Conservation (phyloP, 1,284 basidiomycete genomes). For the Tylopilus sp. region DNA sequence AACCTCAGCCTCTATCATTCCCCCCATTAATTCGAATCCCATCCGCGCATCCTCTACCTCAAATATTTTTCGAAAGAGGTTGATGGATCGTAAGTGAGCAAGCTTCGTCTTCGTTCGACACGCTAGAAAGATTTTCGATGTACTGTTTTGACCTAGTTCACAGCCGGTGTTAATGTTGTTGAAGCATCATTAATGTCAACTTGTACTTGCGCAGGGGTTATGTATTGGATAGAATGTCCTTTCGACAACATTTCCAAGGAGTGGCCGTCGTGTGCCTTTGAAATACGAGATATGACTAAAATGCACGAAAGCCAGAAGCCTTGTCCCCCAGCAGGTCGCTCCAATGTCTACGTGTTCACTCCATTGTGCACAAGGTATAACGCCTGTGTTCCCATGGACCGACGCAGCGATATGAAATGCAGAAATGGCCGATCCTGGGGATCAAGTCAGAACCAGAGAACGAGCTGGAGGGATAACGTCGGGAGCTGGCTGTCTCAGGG, state of each 20-base stretch:
- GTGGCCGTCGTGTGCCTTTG: not conserved
- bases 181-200: conserved; percentile 33
- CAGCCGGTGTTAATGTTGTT: conserved; percentile 31
- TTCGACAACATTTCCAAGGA: too few species aligned
- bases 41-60: conserved; percentile 6
- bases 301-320: not conserved
- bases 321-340: not conserved
- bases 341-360: not conserved
- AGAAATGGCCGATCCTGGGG: not conserved
- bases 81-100: conserved; percentile 27
- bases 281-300: not conserved
- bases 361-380: too few species aligned
- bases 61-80: conserved; percentile 2
- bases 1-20: conserved; percentile 8
- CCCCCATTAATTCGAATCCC: conserved; percentile 8
- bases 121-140: conserved; percentile 31
- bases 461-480: not conserved
- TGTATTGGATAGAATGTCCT: too few species aligned
- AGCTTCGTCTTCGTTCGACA: conserved; percentile 18
- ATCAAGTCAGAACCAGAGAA: not conserved
- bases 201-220: conserved; percentile 18
- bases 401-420: too few species aligned
- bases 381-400: too few species aligned
- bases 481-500: not conserved
- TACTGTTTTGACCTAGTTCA: conserved; percentile 29